Evolutionary conservation across 257 asterid species (phyloP), one percentile per base, ranked within the genome.

Genomic region (Marsdenia floribunda): DNA sequence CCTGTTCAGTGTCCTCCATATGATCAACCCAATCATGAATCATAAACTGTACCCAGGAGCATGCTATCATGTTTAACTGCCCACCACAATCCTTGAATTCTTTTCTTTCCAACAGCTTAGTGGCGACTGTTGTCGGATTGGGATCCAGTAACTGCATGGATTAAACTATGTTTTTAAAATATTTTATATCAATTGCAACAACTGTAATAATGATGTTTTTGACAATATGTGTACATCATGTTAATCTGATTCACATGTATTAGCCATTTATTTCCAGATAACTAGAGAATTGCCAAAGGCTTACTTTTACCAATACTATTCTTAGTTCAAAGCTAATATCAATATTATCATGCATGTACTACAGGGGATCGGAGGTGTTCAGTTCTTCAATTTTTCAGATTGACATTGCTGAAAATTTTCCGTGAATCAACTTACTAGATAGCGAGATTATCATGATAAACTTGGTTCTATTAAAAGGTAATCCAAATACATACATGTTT

Each of bases 11-110:
- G 24, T 81, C 82, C 75, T 81, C 85, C 85, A 81, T 68, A 59
- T 81, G 85, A 42, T 81, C 85, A 66, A 81, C 66, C 85, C 85
- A 81, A 29, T 81, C 82, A 66, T 81, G 82, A 47, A 81, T 81
- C 85, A 81, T 81, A 19, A 81, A 81, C 38, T 81, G 85, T 33
- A 81, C 59, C 85, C 85, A 78, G 1, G 80, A 71, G 75, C 80
- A 77, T n/a, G 78, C 78, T 33, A 81, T 81, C 77, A 81, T 75
- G 70, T 81, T 81, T 21, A 81, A 71, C 50, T 81, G 85, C 73
- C 40, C 76, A 19, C 78, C 85, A 40, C 80, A 42, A 11, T 81
- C 85, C 15, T 64, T 49, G 33, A n/a, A 81, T 65, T 75, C 75
- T 47, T 57, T 71, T 68, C 85, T 77, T 47, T 77, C 82, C 52